Conservation (phyloP, 306 rosid genomes). For the Quercus robur region DNA sequence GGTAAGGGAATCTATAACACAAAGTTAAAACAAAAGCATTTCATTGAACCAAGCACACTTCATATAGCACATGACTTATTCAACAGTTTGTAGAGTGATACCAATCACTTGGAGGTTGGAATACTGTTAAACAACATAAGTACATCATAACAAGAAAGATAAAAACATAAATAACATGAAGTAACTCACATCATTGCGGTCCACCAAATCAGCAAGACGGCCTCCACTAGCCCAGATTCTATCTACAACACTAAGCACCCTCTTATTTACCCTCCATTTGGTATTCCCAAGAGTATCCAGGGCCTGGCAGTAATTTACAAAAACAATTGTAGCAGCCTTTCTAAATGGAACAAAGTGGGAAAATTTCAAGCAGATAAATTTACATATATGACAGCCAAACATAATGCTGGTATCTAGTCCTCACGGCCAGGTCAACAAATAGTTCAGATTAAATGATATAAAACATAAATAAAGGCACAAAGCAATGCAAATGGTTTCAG, state of each 20-base stretch:
- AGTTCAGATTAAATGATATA: constrained; percentile 8
- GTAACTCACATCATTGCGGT: constrained; percentile 77
- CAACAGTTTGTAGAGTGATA: not conserved
- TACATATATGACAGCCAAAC: not conserved
- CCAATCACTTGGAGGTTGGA: not conserved
- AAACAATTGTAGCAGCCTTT: constrained; percentile 3
- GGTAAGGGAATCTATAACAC: constrained; percentile 69
- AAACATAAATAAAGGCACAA: not conserved
- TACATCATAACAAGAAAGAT: constrained; percentile 9
- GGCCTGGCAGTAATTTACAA: constrained; percentile 49
- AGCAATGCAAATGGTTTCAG: constrained; percentile 10
- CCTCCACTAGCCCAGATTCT: constrained; percentile 94
- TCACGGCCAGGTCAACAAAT: constrained; percentile 14
- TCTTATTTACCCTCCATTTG: constrained; percentile 84
- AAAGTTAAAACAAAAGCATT: constrained; percentile 25
- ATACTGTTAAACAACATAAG: constrained; percentile 2
- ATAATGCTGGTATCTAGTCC: not conserved
- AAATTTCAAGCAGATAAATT: not conserved
- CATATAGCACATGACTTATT: not conserved
- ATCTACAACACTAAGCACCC: constrained; percentile 66
- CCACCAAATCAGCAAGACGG: constrained; percentile 80
- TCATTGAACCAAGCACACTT: constrained; percentile 1
- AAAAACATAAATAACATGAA: constrained; percentile 2
- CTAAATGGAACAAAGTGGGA: constrained; percentile 3
- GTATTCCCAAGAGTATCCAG: constrained; percentile 83